Evolutionary conservation across 768 basidiomycete genomes (phyloP).

Genomic region (Tricholoma sp.): DNA sequence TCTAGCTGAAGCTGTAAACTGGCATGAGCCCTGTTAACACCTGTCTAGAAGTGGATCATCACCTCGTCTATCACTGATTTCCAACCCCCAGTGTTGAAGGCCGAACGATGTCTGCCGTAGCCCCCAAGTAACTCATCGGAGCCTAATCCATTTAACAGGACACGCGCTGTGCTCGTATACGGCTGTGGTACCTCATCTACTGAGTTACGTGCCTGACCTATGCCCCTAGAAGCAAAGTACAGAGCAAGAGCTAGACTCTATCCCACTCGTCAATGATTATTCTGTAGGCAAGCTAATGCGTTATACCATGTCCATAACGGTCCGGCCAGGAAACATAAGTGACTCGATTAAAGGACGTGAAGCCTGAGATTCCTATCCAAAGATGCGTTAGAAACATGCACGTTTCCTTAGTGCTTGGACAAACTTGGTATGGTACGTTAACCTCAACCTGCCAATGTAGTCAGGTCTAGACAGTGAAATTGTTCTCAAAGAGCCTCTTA

Average conservation of each 20-base stretch:
- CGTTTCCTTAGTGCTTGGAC: background rate
- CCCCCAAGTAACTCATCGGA: conserved; percentile 96
- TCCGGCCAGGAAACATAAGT: conserved; percentile 73
- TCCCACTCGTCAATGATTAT: background rate
- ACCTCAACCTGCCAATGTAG: conserved; percentile 61
- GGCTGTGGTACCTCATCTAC: conserved; percentile 30
- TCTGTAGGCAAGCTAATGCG: background rate
- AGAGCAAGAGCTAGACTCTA: conserved; percentile 90
- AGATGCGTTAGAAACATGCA: background rate
- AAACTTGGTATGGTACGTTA: conserved; percentile 74
- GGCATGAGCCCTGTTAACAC: background rate
- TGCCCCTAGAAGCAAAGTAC: conserved; percentile 86
- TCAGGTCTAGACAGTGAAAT: background rate
- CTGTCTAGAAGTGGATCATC: background rate
- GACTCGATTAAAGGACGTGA: conserved; percentile 54
- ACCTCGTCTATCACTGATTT: conserved; percentile 78
- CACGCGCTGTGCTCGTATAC: conserved; percentile 74
- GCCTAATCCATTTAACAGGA: conserved; percentile 87
- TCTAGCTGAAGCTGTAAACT: conserved; percentile 76
- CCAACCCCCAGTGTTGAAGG: conserved; percentile 69
- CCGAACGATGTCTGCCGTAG: conserved; percentile 83
- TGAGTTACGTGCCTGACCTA: conserved; percentile 48
- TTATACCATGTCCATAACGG: conserved; percentile 85
- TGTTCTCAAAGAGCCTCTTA: conserved; percentile 28
- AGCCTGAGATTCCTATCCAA: conserved; percentile 57